phyloP scores from a whole-genome alignment of 805 yeast genomes.

The Cyberlindnera mrakii region DNA sequence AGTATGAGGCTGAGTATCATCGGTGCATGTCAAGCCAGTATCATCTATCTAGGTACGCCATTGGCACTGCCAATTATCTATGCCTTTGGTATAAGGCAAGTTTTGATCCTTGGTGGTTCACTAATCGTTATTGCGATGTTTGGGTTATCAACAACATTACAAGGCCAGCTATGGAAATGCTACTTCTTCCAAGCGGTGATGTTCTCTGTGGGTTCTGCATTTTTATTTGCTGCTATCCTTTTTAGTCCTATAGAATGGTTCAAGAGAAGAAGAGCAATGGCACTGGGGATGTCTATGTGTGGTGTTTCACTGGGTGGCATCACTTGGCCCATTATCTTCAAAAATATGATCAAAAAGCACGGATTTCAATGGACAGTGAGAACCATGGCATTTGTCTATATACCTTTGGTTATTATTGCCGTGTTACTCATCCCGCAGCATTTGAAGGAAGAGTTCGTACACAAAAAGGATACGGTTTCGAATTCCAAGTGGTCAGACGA shows the following conservation, averaged over 20 bases:
- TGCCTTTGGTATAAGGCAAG: conserved; percentile 16
- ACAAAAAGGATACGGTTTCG: conserved; percentile 11
- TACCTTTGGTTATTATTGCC: conserved; percentile 16
- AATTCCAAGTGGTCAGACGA: conserved; percentile 10
- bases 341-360: conserved; percentile 10
- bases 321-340: conserved; percentile 25
- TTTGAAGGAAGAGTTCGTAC: conserved; percentile 8
- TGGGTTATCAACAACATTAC: conserved; percentile 14
- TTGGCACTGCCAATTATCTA: conserved; percentile 14
- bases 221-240: conserved; percentile 51
- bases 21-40: conserved; percentile 21
- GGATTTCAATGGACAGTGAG: conserved; percentile 18
- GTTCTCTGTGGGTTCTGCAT: conserved; percentile 28
- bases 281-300: conserved; percentile 40
- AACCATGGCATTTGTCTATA: conserved; percentile 17
- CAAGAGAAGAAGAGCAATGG: conserved; percentile 49
- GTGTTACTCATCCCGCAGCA: conserved; percentile 13
- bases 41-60: conserved; percentile 14
- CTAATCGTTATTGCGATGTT: conserved; percentile 13
- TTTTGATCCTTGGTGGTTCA: conserved; percentile 8
- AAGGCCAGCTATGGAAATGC: conserved; percentile 20
- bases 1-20: conserved; percentile 18
- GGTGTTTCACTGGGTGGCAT: conserved; percentile 54
- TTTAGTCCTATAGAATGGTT: conserved; percentile 68
- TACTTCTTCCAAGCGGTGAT: conserved; percentile 21